Percentiles rank a stretch among this genome's conserved stretches.
phyloP scores from a whole-genome alignment of 305 asterid genomes.

The Rubia peregrina region DNA sequence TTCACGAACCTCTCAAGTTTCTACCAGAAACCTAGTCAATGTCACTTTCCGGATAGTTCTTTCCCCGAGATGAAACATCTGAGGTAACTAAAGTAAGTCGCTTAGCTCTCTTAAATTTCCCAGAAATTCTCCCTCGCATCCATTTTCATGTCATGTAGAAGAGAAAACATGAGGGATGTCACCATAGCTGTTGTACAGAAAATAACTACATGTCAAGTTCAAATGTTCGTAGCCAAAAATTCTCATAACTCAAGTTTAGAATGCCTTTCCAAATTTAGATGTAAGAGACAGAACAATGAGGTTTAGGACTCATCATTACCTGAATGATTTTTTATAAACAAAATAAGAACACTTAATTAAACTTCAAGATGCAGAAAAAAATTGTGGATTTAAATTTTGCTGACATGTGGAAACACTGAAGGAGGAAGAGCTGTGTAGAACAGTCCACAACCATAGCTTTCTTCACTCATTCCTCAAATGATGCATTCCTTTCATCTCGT shows the following conservation, averaged over 20 bases:
- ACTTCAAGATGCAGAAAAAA: background rate
- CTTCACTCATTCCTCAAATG: too few species aligned
- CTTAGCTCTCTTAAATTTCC: conserved; percentile 76
- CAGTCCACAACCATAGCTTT: too few species aligned
- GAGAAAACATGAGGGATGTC: conserved; percentile 75
- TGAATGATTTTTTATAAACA: conserved; percentile 16
- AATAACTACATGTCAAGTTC: conserved; percentile 47
- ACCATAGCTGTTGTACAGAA: conserved; percentile 79
- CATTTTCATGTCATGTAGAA: conserved; percentile 67
- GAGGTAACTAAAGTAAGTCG: conserved; percentile 61
- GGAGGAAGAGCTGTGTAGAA: too few species aligned
- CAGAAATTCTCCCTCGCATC: conserved; percentile 66
- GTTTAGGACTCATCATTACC: too few species aligned
- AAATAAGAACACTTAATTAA: conserved; percentile 7
- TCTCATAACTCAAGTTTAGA: too few species aligned
- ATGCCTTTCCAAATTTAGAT: too few species aligned
- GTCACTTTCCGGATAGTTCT: conserved; percentile 87
- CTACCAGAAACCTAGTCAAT: conserved; percentile 61
- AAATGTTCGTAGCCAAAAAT: conserved; percentile 8
- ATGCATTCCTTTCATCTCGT: too few species aligned
- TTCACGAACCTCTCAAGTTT: background rate
- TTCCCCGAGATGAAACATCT: conserved; percentile 77
- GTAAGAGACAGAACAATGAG: too few species aligned
- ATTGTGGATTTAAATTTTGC: too few species aligned
- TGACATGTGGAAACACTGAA: too few species aligned